phyloP scores from a whole-genome alignment of 495 filamentous ascomycete species.

The Friedmanniomyces simplex region DNA sequence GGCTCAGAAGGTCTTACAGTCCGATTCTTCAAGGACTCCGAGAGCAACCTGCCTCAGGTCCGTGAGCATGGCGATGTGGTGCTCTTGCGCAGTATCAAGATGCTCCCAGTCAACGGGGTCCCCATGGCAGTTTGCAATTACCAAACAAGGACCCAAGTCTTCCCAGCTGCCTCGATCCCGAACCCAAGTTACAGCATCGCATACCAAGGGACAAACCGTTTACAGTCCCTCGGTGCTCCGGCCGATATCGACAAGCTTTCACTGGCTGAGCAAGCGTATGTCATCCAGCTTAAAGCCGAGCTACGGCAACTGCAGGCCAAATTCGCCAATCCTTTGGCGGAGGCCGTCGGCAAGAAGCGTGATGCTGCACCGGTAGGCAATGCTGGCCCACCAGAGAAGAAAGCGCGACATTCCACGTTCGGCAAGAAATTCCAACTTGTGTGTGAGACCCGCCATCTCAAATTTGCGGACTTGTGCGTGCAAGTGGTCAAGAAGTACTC shows the following conservation, averaged over 20 bases:
- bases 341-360: not conserved
- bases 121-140: slow-evolving; percentile 12
- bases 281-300: slow-evolving; percentile 20
- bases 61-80: slow-evolving; percentile 25
- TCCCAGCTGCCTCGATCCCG: slow-evolving; percentile 17
- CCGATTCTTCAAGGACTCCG: slow-evolving; percentile 18
- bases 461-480: slow-evolving; percentile 51
- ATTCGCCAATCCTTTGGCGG: not conserved
- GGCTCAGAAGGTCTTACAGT: slow-evolving; percentile 12
- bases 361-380: not conserved
- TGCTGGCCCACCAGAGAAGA: slow-evolving; percentile 1
- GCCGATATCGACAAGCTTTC: not conserved
- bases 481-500: slow-evolving; percentile 59
- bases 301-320: not conserved
- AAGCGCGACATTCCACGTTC: not conserved
- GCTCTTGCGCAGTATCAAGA: slow-evolving; percentile 22
- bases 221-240: slow-evolving; percentile 3
- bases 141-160: slow-evolving; percentile 4
- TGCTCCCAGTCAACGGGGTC: not conserved
- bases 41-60: slow-evolving; percentile 19
- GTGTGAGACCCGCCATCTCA: slow-evolving; percentile 3
- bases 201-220: slow-evolving; percentile 7
- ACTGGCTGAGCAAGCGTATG: slow-evolving; percentile 22
- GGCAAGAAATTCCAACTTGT: slow-evolving; percentile 10
- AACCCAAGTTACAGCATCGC: slow-evolving; percentile 12